Base-by-base conservation (phyloP, 176 grass and related monocot species). In the Urochloa ruziziensis region DNA sequence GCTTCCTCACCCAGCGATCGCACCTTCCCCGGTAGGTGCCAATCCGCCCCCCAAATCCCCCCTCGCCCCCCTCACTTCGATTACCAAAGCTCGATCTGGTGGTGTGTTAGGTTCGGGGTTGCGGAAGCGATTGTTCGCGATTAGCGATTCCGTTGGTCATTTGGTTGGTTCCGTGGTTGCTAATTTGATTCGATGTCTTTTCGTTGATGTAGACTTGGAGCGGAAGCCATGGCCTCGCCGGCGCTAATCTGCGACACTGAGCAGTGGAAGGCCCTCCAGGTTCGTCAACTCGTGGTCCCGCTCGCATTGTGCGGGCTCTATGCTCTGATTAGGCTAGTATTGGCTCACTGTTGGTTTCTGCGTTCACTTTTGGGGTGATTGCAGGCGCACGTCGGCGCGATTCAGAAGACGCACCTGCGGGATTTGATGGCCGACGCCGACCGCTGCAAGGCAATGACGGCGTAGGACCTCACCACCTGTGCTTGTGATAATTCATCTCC, bases 201-300 rank as follows among this genome's bases (percentile, higher is more conserved):
- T 11, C 29, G 28, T 62, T 48, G 46, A n/a, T 12, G 49, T 64
- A 42, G 70, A 74, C 56, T 81, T 53, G 65, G 40, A 27, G 66
- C 52, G 28, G 86, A 34, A 74, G n/a, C 58, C 81, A 98, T 98
- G 96, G 89, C 91, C 70, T 90, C 91, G 70, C 17, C 87, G 30
- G 62, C 91, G 79, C 85, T 96, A 67, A 94, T 99, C 65, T 92
- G 67, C 73, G 82, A 92, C 67, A 92, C 89, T 25, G 83, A 90
- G 51, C 89, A 95, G 75, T 99, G 93, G 96, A 96, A 89, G 77
- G 62, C 71, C 79, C 83, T 98, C 34, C 92, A 94, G 91, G 93
- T 93, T 62, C 60, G 61, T 43, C 37, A 51, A 35, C 2, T 12
- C 18, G 46, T 46, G 43, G 65, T 57, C n/a, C 29, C 25, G 30